Percentiles rank a stretch among this genome's conserved stretches.
phyloP scores from a whole-genome alignment of 352 stramenopile genomes.

The Phytophthora crassamura region DNA sequence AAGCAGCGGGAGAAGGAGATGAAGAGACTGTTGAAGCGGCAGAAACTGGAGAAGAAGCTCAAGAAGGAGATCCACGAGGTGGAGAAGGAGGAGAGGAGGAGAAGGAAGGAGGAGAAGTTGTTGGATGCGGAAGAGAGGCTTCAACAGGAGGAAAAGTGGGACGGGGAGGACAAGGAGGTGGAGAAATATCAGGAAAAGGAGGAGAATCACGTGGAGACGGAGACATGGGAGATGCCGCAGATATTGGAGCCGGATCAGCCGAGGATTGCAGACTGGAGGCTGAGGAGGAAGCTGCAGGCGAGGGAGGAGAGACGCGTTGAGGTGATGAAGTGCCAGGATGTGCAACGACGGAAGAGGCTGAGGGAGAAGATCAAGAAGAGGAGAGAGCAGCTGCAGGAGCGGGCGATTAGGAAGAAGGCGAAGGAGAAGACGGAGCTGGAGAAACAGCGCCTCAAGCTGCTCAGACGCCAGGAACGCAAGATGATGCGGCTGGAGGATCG shows the following conservation, averaged over 20 bases:
- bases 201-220: background rate
- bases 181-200: background rate
- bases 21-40: no score
- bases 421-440: conserved; percentile 16
- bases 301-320: conserved; percentile 4
- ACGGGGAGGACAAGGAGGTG: no score
- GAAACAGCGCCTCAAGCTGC: background rate
- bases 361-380: conserved; percentile 10
- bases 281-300: conserved; percentile 23
- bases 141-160: no score
- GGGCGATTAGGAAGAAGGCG: background rate
- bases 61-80: no score
- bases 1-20: no score
- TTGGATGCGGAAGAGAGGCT: no score
- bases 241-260: background rate
- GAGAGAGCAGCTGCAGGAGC: background rate
- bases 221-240: background rate
- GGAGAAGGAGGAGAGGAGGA: no score
- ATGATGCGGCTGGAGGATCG: conserved; percentile 23
- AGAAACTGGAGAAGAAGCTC: no score
- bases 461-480: conserved; percentile 18
- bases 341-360: background rate
- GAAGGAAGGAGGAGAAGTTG: no score
- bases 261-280: conserved; percentile 24
- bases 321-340: background rate